These are phyloP conservation scores for Mycena belliarum DNA, from an alignment of 768 basidiomycete species.

Conservation along the genomic window DNA sequence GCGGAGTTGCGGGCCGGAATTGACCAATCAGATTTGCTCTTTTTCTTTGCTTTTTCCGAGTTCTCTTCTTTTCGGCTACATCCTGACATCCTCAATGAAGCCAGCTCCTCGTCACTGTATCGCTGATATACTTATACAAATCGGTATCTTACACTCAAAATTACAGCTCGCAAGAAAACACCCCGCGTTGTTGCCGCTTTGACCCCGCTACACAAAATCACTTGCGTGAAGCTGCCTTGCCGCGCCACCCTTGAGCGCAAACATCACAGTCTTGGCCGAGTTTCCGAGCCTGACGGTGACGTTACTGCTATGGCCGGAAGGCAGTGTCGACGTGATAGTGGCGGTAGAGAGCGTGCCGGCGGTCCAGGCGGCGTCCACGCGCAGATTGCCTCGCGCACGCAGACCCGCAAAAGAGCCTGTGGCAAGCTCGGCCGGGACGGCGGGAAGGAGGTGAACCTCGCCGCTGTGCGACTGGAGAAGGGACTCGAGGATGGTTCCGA, in stretches of 20 bases:
- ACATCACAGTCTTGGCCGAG: background rate
- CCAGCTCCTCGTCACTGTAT: no score
- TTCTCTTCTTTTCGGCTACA: no score
- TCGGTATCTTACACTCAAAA: no score
- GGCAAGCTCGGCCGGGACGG: conserved; percentile 9
- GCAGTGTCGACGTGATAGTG: background rate
- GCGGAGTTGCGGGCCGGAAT: no score
- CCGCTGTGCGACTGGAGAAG: conserved; percentile 20
- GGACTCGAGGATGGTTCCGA: conserved; percentile 13
- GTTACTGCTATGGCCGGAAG: background rate
- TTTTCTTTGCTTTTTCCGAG: no score
- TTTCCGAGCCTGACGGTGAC: background rate
- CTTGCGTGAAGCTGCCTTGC: background rate
- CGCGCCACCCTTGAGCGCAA: background rate
- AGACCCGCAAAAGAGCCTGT: conserved; percentile 15
- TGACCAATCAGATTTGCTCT: no score
- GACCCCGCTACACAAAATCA: background rate
- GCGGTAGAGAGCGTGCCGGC: conserved; percentile 8
- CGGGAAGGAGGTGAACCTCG: conserved; percentile 20
- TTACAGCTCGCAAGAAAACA: background rate
- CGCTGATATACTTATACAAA: no score
- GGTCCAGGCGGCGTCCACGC: conserved; percentile 13
- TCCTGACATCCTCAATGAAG: no score
- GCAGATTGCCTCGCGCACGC: conserved; percentile 13
- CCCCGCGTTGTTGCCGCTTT: no score